Evolutionary conservation across 495 filamentous ascomycete species (phyloP).

Genomic region (Xylaria cubensis): DNA sequence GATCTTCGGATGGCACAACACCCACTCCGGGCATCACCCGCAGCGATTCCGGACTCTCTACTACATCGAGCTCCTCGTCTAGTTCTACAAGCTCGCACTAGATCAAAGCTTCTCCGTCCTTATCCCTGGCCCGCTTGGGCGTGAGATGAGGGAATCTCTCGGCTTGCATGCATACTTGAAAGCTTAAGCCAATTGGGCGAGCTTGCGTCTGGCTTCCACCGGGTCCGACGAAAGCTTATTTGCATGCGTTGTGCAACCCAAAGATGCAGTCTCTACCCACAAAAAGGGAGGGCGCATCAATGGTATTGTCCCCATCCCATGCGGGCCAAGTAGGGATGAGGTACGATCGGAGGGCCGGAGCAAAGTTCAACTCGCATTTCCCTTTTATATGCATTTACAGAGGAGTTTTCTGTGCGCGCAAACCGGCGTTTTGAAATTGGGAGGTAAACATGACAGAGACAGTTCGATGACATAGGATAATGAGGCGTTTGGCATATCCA

Average conservation of each 20-base stretch:
- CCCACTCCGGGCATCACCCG: constrained; percentile 39
- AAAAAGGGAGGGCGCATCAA: not conserved
- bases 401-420: constrained; percentile 14
- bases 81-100: constrained; percentile 13
- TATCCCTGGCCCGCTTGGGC: not conserved
- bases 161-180: constrained; percentile 23
- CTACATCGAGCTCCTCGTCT: constrained; percentile 29
- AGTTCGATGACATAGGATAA: constrained; percentile 3
- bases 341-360: not conserved
- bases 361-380: constrained; percentile 8
- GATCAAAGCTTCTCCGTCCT: not conserved
- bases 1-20: constrained; percentile 8
- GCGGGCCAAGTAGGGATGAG: not conserved
- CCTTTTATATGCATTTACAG: constrained; percentile 24
- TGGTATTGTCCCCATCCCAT: not conserved
- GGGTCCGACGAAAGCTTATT: not conserved
- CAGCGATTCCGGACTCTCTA: constrained; percentile 39
- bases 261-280: not conserved
- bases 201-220: constrained; percentile 23
- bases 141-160: constrained; percentile 15
- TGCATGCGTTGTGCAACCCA: constrained; percentile 17
- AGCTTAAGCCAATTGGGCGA: constrained; percentile 31
- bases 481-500: constrained; percentile 16
- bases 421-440: constrained; percentile 12
- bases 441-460: constrained; percentile 13